phyloP scores from a whole-genome alignment of 2,329 filamentous ascomycete genomes.

The Calonectria henricotiae region DNA sequence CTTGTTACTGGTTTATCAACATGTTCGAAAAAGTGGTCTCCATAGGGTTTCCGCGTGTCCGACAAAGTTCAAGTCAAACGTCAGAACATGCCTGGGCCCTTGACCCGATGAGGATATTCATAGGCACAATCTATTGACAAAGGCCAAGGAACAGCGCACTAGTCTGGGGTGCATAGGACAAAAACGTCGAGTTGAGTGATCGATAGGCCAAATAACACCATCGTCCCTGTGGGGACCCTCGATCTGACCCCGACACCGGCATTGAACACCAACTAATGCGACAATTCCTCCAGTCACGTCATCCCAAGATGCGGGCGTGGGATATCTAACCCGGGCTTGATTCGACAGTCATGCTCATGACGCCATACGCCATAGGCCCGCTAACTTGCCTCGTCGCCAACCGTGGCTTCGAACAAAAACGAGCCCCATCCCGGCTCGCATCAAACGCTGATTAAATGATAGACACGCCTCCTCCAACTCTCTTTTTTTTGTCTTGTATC shows the following conservation, averaged over 20 bases:
- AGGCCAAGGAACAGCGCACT: neutral
- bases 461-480: constrained; percentile 17
- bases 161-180: constrained; percentile 11
- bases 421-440: constrained; percentile 21
- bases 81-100: constrained; percentile 7
- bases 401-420: constrained; percentile 35
- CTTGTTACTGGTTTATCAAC: neutral
- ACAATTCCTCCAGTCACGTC: constrained; percentile 43
- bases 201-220: constrained; percentile 52
- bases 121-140: constrained; percentile 4
- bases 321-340: constrained; percentile 42
- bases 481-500: constrained; percentile 1
- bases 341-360: constrained; percentile 45
- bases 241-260: constrained; percentile 47
- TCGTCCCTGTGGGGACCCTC: constrained; percentile 45
- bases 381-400: constrained; percentile 23
- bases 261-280: constrained; percentile 29
- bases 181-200: constrained; percentile 48
- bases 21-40: neutral
- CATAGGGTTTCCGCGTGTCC: neutral
- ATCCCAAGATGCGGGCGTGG: constrained; percentile 44
- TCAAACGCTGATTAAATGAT: constrained; percentile 24
- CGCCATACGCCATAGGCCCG: constrained; percentile 45
- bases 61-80: constrained; percentile 1
- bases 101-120: constrained; percentile 28